These are phyloP conservation scores for Russula vinacea DNA, from an alignment of 768 basidiomycete species.

Conservation along the genomic window DNA sequence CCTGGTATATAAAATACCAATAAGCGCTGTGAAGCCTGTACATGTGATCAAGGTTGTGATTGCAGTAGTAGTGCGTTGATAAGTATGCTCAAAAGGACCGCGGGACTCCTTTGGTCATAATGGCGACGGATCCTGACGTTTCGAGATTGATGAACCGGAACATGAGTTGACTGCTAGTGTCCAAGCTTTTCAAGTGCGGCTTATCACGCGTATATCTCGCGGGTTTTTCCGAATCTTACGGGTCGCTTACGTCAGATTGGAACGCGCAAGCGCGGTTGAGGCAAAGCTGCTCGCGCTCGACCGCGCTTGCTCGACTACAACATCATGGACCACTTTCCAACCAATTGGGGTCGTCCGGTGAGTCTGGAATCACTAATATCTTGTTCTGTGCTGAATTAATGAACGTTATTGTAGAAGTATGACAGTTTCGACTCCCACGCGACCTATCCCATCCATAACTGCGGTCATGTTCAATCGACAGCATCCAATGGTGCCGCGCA, in stretches of 20 bases:
- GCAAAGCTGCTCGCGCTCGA: neutral
- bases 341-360: slow-evolving; percentile 62
- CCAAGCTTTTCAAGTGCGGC: no score
- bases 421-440: slow-evolving; percentile 72
- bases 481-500: slow-evolving; percentile 62
- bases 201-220: neutral
- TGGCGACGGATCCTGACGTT: neutral
- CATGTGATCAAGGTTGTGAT: no score
- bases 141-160: neutral
- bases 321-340: slow-evolving; percentile 79
- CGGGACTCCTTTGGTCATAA: neutral
- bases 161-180: neutral
- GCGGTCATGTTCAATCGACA: slow-evolving; percentile 44
- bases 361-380: neutral
- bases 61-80: slow-evolving; percentile 6
- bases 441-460: slow-evolving; percentile 70
- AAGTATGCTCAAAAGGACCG: neutral
- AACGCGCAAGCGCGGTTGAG: slow-evolving; percentile 21
- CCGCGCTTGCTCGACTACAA: neutral
- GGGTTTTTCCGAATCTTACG: neutral
- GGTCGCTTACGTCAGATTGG: slow-evolving; percentile 17
- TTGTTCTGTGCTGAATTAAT: neutral
- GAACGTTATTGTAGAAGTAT: slow-evolving; percentile 50
- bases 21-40: no score
- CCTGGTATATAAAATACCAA: neutral